phyloP scores from a whole-genome alignment of 768 basidiomycete genomes.

The Naganishia kalamii region DNA sequence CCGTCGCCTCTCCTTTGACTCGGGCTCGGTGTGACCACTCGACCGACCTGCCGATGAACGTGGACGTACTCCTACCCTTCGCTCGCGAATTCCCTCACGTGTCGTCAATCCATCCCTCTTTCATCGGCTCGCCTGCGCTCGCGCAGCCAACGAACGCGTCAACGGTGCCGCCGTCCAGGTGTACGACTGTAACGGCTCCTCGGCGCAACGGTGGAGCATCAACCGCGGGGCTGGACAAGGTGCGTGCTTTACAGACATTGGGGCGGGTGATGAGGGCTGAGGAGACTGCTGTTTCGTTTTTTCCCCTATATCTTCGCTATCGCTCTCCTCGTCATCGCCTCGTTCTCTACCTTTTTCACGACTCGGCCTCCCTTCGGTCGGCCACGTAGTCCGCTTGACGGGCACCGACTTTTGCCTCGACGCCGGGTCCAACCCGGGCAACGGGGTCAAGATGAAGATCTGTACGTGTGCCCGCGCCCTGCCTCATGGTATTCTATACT shows the following conservation, averaged over 20 bases:
- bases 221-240: conserved; percentile 16
- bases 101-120: not conserved
- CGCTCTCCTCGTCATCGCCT: not conserved
- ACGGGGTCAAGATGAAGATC: conserved; percentile 31
- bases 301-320: not conserved
- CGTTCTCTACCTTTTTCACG: not conserved
- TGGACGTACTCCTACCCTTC: no score
- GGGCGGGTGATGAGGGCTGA: not conserved
- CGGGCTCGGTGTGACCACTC: no score
- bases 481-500: not conserved
- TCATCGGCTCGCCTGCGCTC: not conserved
- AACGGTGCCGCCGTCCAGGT: conserved; percentile 27
- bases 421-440: conserved; percentile 27
- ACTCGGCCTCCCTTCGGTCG: conserved; percentile 20
- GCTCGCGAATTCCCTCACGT: no score
- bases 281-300: no score
- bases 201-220: conserved; percentile 28
- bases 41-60: no score
- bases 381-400: conserved; percentile 21
- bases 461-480: not conserved
- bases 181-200: conserved; percentile 28
- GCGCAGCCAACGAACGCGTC: conserved; percentile 5
- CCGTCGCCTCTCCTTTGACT: no score
- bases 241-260: not conserved
- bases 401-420: conserved; percentile 34